phyloP scores from a whole-genome alignment of 352 stramenopile species.

The Globisporangium carolinianum region DNA sequence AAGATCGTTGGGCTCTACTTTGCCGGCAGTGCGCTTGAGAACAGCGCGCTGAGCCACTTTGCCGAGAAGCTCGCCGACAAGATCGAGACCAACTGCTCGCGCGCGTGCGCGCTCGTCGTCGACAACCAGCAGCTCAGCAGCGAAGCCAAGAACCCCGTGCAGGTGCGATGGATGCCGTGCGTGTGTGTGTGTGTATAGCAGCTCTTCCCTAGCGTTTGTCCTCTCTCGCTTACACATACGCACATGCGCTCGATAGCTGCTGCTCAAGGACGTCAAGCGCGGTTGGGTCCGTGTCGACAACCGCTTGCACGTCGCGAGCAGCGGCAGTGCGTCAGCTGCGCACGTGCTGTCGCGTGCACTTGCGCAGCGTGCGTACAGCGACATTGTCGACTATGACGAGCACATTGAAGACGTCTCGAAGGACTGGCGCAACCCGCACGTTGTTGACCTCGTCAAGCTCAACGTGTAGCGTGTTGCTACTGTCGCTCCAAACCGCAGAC shows the following conservation, averaged over 20 bases:
- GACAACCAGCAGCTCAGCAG: slow-evolving; percentile 52
- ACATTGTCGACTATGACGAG: slow-evolving; percentile 72
- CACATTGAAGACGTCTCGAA: slow-evolving; percentile 64
- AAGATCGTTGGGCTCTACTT: slow-evolving; percentile 71
- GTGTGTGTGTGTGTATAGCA: slow-evolving; percentile 13
- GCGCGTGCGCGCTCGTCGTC: slow-evolving; percentile 64
- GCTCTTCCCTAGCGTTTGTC: neutral
- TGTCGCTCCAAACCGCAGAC: slow-evolving; percentile 32
- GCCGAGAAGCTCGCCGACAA: slow-evolving; percentile 63
- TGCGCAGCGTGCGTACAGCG: slow-evolving; percentile 32
- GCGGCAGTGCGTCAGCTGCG: slow-evolving; percentile 20
- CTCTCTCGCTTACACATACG: neutral
- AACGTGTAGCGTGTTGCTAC: slow-evolving; percentile 33
- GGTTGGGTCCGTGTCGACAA: slow-evolving; percentile 67
- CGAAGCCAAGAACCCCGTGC: slow-evolving; percentile 43
- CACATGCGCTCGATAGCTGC: slow-evolving; percentile 14
- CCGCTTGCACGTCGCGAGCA: slow-evolving; percentile 42
- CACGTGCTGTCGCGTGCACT: slow-evolving; percentile 43
- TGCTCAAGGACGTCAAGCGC: slow-evolving; percentile 79
- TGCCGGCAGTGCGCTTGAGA: slow-evolving; percentile 27
- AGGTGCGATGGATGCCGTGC: slow-evolving; percentile 18
- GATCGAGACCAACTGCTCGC: slow-evolving; percentile 58
- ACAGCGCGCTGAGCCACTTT: slow-evolving; percentile 41
- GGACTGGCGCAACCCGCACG: slow-evolving; percentile 72
- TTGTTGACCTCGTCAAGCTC: slow-evolving; percentile 64